These are phyloP conservation scores for Coprinopsis marcescibilis DNA, from an alignment of 768 basidiomycete species.

Conservation along the genomic window DNA sequence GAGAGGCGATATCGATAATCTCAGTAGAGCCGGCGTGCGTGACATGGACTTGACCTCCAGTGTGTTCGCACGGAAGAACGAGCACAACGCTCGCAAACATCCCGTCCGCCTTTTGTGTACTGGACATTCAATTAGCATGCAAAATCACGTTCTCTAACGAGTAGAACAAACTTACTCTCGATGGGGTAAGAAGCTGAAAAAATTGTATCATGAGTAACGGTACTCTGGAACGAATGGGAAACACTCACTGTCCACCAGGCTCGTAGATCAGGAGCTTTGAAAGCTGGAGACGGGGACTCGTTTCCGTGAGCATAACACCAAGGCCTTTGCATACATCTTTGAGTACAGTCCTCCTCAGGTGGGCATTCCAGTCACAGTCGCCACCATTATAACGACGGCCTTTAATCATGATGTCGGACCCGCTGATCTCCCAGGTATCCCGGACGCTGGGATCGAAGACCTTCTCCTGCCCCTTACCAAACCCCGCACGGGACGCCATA, in stretches of 20 bases:
- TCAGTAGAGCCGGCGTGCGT: conserved; percentile 29
- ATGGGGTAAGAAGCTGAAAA: background rate
- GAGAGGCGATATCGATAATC: conserved; percentile 30
- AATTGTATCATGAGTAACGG: too few relatives aligned
- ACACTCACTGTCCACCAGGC: background rate
- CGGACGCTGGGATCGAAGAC: background rate
- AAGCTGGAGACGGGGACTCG: background rate
- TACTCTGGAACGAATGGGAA: too few relatives aligned
- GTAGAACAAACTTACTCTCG: background rate
- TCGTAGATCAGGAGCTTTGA: background rate
- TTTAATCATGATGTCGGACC: background rate
- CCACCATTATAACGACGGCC: background rate
- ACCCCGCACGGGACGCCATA: background rate
- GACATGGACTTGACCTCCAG: conserved; percentile 41
- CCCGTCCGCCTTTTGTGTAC: conserved; percentile 39
- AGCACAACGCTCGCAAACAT: conserved; percentile 50
- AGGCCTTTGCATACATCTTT: background rate
- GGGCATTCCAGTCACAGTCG: too few relatives aligned
- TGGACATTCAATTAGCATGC: conserved; percentile 13
- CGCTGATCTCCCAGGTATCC: background rate
- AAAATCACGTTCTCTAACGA: background rate
- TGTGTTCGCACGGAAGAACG: conserved; percentile 39
- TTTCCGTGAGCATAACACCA: background rate
- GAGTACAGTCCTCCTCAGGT: too few relatives aligned
- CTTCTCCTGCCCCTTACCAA: background rate